A percentile compares a stretch with the other conserved stretches of the same genome.
These are phyloP conservation scores for Rhizopus delemar DNA, from an alignment of 371 early-diverging fungal genomes.

Conservation along the genomic window DNA sequence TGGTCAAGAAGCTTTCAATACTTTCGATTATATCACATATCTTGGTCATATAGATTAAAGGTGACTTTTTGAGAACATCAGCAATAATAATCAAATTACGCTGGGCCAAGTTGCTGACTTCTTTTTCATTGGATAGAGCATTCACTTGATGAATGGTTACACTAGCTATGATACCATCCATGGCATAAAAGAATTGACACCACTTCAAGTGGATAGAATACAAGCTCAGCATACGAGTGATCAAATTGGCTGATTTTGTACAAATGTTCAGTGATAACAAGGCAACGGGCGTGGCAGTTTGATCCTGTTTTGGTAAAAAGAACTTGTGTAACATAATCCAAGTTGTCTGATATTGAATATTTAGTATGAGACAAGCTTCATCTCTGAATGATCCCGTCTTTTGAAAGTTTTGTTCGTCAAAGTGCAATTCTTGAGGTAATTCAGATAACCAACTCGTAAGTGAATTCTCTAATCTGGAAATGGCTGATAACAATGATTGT, in stretches of 20 bases:
- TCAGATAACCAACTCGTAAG: conserved; percentile 55
- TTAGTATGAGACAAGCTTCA: conserved; percentile 41
- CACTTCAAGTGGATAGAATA: conserved; percentile 41
- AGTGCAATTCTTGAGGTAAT: conserved; percentile 39
- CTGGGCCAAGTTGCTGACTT: conserved; percentile 41
- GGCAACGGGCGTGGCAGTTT: conserved; percentile 36
- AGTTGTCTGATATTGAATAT: conserved; percentile 49
- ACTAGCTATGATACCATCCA: conserved; percentile 52
- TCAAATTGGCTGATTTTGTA: conserved; percentile 39
- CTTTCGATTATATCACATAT: conserved; percentile 46
- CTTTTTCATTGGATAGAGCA: conserved; percentile 43
- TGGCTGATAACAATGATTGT: conserved; percentile 48
- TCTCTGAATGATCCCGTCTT: conserved; percentile 41
- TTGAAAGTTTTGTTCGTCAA: conserved; percentile 30
- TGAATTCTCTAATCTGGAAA: conserved; percentile 55
- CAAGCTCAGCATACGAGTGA: conserved; percentile 48
- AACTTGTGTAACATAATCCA: conserved; percentile 56
- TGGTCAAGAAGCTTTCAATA: conserved; percentile 37
- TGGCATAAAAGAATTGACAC: conserved; percentile 51
- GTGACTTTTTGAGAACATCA: conserved; percentile 43
- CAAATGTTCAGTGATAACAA: conserved; percentile 37
- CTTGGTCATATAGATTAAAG: conserved; percentile 53
- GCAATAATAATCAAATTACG: conserved; percentile 48
- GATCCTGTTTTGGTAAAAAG: conserved; percentile 46
- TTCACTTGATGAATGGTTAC: conserved; percentile 52